Percentiles rank a stretch among this genome's conserved stretches.
Conservation (phyloP, 2,329 filamentous ascomycete genomes). For the Sporothrix euskadiensis region DNA sequence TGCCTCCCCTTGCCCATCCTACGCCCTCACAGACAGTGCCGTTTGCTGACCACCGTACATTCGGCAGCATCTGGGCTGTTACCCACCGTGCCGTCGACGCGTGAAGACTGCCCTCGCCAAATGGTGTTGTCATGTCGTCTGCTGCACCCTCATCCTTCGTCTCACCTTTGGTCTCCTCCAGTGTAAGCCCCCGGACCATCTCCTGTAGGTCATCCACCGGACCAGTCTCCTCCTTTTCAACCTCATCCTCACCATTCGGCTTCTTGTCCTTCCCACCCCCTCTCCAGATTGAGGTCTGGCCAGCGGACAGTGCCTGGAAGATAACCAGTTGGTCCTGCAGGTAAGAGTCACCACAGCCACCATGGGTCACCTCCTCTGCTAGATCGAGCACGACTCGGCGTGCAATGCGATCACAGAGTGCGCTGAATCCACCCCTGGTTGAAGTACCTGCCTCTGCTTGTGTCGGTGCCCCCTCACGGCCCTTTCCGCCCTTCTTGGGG, state of each 20-base stretch:
- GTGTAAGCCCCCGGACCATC: constrained; percentile 36
- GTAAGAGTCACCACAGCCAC: constrained; percentile 56
- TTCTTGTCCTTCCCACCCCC: constrained; percentile 28
- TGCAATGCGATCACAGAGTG: constrained; percentile 34
- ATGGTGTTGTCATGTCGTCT: constrained; percentile 53
- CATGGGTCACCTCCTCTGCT: constrained; percentile 45
- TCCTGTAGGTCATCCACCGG: constrained; percentile 24
- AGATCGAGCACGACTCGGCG: constrained; percentile 49
- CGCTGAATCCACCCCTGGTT: background rate
- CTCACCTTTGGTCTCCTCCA: constrained; percentile 32
- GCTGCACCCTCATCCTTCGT: constrained; percentile 29
- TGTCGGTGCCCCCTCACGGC: background rate
- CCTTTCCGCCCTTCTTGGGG: constrained; percentile 33
- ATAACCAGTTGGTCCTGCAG: constrained; percentile 63
- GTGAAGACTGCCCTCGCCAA: constrained; percentile 59
- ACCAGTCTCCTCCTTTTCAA: background rate
- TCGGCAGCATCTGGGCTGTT: constrained; percentile 52
- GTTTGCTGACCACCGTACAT: constrained; percentile 52
- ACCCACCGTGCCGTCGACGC: constrained; percentile 64
- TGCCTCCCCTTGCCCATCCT: constrained; percentile 36
- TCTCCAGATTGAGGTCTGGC: constrained; percentile 50
- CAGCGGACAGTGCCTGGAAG: constrained; percentile 60
- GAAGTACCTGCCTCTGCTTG: background rate
- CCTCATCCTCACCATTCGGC: constrained; percentile 13
- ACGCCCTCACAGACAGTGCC: constrained; percentile 53